Base-by-base conservation (phyloP, 129 eudicot species). In the Erigeron canadensis region DNA sequence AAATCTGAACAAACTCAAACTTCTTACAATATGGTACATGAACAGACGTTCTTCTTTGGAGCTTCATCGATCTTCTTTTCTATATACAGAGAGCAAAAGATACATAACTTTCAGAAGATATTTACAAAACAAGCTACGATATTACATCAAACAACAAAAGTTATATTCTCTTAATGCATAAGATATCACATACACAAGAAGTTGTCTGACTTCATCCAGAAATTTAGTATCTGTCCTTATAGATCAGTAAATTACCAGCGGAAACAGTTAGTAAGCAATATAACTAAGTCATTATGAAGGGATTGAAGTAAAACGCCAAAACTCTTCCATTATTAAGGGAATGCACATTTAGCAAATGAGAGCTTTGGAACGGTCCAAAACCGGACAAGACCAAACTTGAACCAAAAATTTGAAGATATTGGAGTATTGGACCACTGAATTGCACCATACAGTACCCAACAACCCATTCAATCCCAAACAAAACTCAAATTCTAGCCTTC, bases 21-120 rank as follows among this genome's bases (percentile, higher is more conserved):
- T 79, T 78, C 79, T 83, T 76, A 91, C 92, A 88, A 72, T 81
- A 91, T 88, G 71, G 88, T 77, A 83, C 97, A 91, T 1, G 90
- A 82, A 81, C 96, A 91, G 11, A 70, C 54, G 47, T 69, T 77
- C 66, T 81, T 84, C 86, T 86, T 86, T 66, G 97, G 84, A 67
- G 81, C 79, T 75, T 91, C 91, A 0, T 88, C 96, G 46, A 88
- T 80, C 96, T 91, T 91, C 88, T 91, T 91, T 81, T 91, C 97
- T 91, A 89, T 75, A 53, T 56, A 54, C 4, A 9, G 1, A 51
- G 16, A n/a, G 1, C 10, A 2, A 48, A 62, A 66, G 3, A 11
- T 13, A 28, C 37, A 46, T 4, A 43, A 56, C 16, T 28, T 79
- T 69, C 68, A 78, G 80, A 2, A 28, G 3, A 28, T 28, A 59